Evolutionary conservation across 73 alveolate genomes (phyloP), one percentile per base, ranked within the genome.

Genomic region (Paramecium primaurelia): DNA sequence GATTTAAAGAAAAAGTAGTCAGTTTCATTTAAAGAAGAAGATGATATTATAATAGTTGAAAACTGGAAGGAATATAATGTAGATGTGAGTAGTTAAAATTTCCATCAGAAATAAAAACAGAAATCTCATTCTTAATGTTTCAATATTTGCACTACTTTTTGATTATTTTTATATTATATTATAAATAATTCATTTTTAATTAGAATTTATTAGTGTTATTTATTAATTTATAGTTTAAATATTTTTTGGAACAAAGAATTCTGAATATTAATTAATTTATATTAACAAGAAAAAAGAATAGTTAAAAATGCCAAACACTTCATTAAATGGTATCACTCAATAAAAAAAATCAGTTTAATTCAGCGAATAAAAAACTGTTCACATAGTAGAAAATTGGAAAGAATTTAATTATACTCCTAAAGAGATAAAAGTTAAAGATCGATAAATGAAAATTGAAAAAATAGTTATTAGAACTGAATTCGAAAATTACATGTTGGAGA

Each of bases 341-440:
- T 32, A 28, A 28, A 42, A 42, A 75, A 75, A 75, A 42, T 42
- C 58, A 34, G 88, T 75, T 75, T 38, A 42, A 42, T 38, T 75
- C 88, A 36, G 38, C 8, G 88, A 75, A 36, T 34, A 34, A 75
- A 68, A 9, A 6, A 42, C 30, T 11, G 88, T 75, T 36, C 88
- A 75, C 26, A 75, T 75, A 7, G 88, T 75, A 37, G 88, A 75
- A 38, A 75, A 75, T 36, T 75, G 88, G 88, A 75, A 75, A 12
- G 58, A 75, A 34, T 37, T 75, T n/a, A 75, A 75, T 75, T 75
- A 36, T 42, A 34, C 88, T 75, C 88, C 88, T 9, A 75, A 75
- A 20, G 84, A 64, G 28, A 64, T 34, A 0, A 64, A 64, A 64
- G 26, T 12, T 26, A 34, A 32, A 12, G 4, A 64, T 32, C 18